Percentiles rank a stretch among this genome's conserved stretches.
These are phyloP conservation scores for Solanum sparsipilum DNA, from an alignment of 257 asterid species.

Conservation along the genomic window DNA sequence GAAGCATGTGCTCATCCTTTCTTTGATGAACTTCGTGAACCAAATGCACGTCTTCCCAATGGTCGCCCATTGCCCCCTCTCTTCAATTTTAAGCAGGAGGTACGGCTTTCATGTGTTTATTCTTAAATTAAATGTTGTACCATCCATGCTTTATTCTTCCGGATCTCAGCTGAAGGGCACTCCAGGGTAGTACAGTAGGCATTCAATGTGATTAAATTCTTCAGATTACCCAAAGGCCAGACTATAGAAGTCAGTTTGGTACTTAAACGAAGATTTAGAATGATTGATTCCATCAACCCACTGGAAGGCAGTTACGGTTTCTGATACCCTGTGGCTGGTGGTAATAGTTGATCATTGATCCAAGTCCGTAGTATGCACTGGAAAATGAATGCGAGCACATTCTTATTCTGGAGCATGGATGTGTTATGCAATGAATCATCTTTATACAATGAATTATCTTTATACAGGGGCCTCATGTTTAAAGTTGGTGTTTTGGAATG, in stretches of 20 bases:
- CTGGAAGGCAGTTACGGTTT: background rate
- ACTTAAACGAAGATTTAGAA: background rate
- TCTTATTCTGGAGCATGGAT: background rate
- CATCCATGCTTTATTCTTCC: background rate
- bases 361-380: background rate
- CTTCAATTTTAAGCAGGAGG: conserved; percentile 93
- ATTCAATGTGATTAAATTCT: background rate
- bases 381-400: background rate
- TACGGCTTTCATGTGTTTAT: background rate
- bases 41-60: conserved; percentile 73
- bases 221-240: background rate
- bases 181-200: background rate
- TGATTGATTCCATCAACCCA: background rate
- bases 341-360: background rate
- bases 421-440: background rate
- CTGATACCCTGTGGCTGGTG: background rate
- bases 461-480: background rate
- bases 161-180: background rate
- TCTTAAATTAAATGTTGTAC: background rate
- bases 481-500: background rate
- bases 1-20: conserved; percentile 84
- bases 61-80: conserved; percentile 85
- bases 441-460: background rate
- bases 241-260: background rate
- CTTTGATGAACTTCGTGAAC: conserved; percentile 93